Evolutionary conservation across 2,329 filamentous ascomycete genomes (phyloP).

Genomic region (Hypoxylon sp.): DNA sequence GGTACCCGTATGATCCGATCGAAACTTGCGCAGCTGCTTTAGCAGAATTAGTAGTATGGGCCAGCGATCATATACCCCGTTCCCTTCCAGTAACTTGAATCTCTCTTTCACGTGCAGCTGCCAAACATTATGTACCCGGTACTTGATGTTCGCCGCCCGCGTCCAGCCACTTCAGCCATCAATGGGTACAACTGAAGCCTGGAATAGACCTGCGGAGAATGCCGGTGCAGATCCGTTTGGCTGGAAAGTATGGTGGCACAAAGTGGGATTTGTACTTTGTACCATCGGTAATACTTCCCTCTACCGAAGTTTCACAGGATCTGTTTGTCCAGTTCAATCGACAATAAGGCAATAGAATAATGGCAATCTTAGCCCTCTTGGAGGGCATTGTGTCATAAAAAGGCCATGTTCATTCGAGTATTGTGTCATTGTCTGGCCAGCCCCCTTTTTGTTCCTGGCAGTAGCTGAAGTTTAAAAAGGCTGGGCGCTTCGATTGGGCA

Average conservation of each 20-base stretch:
- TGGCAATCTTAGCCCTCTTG: constrained; percentile 10
- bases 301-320: constrained; percentile 4
- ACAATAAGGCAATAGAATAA: not conserved
- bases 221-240: constrained; percentile 5
- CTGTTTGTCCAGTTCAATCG: constrained; percentile 2
- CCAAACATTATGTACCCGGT: no score
- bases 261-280: constrained; percentile 12
- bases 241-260: constrained; percentile 6
- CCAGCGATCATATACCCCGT: not conserved
- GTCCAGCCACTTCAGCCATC: not conserved
- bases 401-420: constrained; percentile 17
- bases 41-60: not conserved
- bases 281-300: constrained; percentile 13
- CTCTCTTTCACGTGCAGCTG: not conserved
- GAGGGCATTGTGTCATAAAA: constrained; percentile 18
- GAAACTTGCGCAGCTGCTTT: not conserved
- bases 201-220: constrained; percentile 8
- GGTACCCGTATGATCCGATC: not conserved
- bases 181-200: not conserved
- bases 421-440: constrained; percentile 19
- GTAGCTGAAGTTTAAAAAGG: constrained; percentile 23
- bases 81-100: not conserved
- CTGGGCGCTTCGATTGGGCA: constrained; percentile 11
- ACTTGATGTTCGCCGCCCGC: not conserved
- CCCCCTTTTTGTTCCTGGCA: constrained; percentile 14